Conservation (phyloP, 1,284 basidiomycete genomes). For the Microbotryum violaceum region DNA sequence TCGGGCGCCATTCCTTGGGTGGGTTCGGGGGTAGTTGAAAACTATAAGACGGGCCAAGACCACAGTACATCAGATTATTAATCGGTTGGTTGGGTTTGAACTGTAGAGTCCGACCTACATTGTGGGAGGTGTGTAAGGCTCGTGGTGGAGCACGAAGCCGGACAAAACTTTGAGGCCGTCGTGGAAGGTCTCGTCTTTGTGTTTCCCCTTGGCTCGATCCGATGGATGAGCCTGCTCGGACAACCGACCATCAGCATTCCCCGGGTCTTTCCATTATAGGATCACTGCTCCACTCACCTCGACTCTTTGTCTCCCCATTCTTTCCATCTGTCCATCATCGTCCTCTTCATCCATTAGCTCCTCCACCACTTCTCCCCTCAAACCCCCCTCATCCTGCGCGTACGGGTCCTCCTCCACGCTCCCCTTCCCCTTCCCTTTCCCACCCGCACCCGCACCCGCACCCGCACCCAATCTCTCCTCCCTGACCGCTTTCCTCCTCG, state of each 20-base stretch:
- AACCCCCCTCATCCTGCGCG: background rate
- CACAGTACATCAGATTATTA: too few relatives aligned
- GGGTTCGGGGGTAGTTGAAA: slow-evolving; percentile 61
- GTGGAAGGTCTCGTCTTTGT: slow-evolving; percentile 47
- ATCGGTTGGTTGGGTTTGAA: too few relatives aligned
- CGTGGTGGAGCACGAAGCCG: slow-evolving; percentile 65
- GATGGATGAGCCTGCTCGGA: slow-evolving; percentile 9
- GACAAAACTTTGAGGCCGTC: slow-evolving; percentile 65
- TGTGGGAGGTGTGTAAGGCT: slow-evolving; percentile 61
- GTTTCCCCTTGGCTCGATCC: slow-evolving; percentile 6
- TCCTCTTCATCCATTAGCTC: slow-evolving; percentile 42
- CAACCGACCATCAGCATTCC: background rate
- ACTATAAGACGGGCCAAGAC: slow-evolving; percentile 1
- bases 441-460: slow-evolving; percentile 1
- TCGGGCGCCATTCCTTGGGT: slow-evolving; percentile 73
- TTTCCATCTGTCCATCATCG: slow-evolving; percentile 52
- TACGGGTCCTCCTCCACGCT: slow-evolving; percentile 46
- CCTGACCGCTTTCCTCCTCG: background rate
- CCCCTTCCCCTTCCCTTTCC: background rate
- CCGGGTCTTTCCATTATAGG: background rate
- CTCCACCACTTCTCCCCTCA: slow-evolving; percentile 4
- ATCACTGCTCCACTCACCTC: too few relatives aligned
- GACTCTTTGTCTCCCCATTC: slow-evolving; percentile 33
- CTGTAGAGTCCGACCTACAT: slow-evolving; percentile 50
- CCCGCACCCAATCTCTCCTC: background rate